phyloP scores from a whole-genome alignment of 108 stramenopile genomes.

The Skeletonema costatum region DNA sequence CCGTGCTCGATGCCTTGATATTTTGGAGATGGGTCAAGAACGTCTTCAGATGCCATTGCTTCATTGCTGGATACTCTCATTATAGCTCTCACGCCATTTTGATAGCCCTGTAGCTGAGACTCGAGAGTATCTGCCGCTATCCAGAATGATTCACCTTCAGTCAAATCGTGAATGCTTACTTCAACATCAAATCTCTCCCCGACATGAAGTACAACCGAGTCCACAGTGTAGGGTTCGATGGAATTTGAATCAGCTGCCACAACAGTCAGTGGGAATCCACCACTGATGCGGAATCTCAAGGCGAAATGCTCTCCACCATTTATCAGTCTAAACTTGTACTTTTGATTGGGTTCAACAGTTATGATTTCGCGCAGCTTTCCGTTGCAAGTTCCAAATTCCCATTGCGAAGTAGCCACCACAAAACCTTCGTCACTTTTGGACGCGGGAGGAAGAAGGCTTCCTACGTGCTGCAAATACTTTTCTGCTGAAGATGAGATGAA shows the following conservation, averaged over 20 bases:
- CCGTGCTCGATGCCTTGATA: neutral
- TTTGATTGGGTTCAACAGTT: constrained; percentile 2
- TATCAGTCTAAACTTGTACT: constrained; percentile 24
- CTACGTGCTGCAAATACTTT: neutral
- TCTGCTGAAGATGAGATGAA: constrained; percentile 3
- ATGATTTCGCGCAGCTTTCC: constrained; percentile 36
- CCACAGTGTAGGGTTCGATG: constrained; percentile 18
- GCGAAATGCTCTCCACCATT: constrained; percentile 22
- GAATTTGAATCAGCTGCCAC: constrained; percentile 26
- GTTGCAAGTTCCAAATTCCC: constrained; percentile 33
- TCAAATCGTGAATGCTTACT: neutral
- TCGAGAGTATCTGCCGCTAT: constrained; percentile 33
- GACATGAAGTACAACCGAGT: constrained; percentile 22
- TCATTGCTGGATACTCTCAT: constrained; percentile 1
- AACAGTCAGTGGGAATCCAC: constrained; percentile 26
- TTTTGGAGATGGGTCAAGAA: constrained; percentile 1
- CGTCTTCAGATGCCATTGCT: neutral
- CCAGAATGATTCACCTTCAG: constrained; percentile 24
- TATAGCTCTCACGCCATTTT: constrained; percentile 13
- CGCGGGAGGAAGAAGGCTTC: constrained; percentile 9
- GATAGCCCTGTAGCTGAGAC: constrained; percentile 17
- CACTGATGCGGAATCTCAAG: constrained; percentile 12
- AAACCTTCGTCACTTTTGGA: constrained; percentile 29
- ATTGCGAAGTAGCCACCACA: constrained; percentile 16
- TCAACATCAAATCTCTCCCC: constrained; percentile 26